A percentile compares a stretch with the other conserved stretches of the same genome.
These are phyloP conservation scores for Geosiphon pyriformis DNA, from an alignment of 192 early-diverging fungal species.

Conservation along the genomic window DNA sequence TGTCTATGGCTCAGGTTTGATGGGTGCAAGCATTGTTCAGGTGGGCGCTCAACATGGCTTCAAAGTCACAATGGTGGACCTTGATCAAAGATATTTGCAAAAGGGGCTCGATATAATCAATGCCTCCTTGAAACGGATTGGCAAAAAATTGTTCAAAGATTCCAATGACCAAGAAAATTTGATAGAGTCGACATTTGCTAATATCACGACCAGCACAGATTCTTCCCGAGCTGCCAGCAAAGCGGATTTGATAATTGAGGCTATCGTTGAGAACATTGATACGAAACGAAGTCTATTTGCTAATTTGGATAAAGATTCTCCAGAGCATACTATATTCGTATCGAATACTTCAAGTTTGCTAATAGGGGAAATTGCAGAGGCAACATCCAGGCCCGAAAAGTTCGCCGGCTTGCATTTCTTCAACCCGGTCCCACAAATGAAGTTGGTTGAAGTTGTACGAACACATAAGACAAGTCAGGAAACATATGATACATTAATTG, in stretches of 20 bases:
- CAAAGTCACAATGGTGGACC: conserved; percentile 85
- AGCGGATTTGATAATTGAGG: conserved; percentile 87
- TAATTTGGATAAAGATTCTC: conserved; percentile 65
- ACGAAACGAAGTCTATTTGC: conserved; percentile 82
- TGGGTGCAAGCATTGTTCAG: conserved; percentile 87
- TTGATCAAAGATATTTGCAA: conserved; percentile 60
- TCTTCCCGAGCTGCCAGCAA: conserved; percentile 51
- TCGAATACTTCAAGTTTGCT: conserved; percentile 93
- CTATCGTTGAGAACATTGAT: conserved; percentile 90
- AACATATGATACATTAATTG: conserved; percentile 59
- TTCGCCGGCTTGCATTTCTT: conserved; percentile 95
- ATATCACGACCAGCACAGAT: conserved; percentile 64
- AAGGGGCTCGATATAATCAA: conserved; percentile 81
- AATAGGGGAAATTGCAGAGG: conserved; percentile 75
- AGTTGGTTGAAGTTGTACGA: conserved; percentile 90
- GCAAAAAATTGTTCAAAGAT: conserved; percentile 82
- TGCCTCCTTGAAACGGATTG: conserved; percentile 80
- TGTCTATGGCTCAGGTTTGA: conserved; percentile 81
- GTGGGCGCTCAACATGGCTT: conserved; percentile 76
- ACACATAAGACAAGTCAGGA: conserved; percentile 55
- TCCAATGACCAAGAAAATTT: conserved; percentile 58
- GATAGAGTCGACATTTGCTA: conserved; percentile 64
- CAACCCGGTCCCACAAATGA: conserved; percentile 99
- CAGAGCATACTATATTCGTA: conserved; percentile 69
- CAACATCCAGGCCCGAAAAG: conserved; percentile 44